These are phyloP conservation scores for Diplodia mutila DNA, from an alignment of 2,329 filamentous ascomycete species.

Conservation along the genomic window DNA sequence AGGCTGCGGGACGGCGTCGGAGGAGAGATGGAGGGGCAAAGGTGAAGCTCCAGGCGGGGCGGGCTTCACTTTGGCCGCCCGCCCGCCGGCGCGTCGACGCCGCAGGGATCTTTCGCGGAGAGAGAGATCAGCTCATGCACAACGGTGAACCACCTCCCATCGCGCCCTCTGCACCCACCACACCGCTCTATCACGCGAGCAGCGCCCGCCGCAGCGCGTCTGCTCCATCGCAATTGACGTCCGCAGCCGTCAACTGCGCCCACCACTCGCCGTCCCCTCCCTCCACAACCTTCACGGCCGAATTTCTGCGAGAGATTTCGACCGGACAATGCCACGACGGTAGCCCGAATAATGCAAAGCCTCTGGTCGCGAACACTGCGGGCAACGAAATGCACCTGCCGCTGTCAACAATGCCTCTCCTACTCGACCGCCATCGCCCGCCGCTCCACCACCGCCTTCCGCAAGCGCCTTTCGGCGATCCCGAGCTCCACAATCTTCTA, in stretches of 20 bases:
- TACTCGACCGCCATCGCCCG: constrained; percentile 54
- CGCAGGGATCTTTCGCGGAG: constrained; percentile 13
- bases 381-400: constrained; percentile 61
- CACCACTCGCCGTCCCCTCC: background rate
- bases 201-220: constrained; percentile 1
- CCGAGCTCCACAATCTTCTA: constrained; percentile 67
- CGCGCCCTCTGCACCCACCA: background rate
- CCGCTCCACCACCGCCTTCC: constrained; percentile 54
- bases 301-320: background rate
- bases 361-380: constrained; percentile 69
- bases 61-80: background rate
- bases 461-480: constrained; percentile 57
- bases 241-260: background rate
- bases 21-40: background rate
- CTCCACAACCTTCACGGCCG: background rate
- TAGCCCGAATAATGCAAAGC: constrained; percentile 61
- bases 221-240: background rate
- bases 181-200: background rate
- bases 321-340: constrained; percentile 15
- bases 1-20: background rate
- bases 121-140: constrained; percentile 14
- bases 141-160: background rate
- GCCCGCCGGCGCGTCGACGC: background rate
- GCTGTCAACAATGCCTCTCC: constrained; percentile 64
- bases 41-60: constrained; percentile 10